phyloP scores from a whole-genome alignment of 208 protist species.

The Wallacemonas sp. region DNA sequence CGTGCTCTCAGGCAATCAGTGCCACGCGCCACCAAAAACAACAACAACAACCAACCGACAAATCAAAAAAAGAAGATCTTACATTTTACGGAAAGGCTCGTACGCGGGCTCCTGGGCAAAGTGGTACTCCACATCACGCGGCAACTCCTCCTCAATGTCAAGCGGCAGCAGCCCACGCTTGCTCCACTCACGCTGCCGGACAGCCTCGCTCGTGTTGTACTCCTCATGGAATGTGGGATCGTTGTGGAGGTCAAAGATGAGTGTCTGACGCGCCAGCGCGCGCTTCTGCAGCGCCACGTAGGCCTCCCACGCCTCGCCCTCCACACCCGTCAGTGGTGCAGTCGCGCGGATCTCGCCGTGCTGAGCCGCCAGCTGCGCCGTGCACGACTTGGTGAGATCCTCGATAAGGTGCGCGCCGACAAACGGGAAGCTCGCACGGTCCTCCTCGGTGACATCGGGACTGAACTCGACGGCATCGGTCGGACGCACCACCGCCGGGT shows the following conservation, averaged over 20 bases:
- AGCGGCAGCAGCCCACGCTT: constrained; percentile 66
- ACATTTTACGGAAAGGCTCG: constrained; percentile 70
- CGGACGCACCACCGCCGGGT: constrained; percentile 58
- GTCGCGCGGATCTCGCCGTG: constrained; percentile 70
- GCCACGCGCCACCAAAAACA: not conserved
- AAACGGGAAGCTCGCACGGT: constrained; percentile 52
- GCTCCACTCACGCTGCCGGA: constrained; percentile 57
- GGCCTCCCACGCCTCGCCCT: constrained; percentile 84
- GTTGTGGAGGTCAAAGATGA: constrained; percentile 82
- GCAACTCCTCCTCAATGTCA: constrained; percentile 37
- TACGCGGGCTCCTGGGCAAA: constrained; percentile 83
- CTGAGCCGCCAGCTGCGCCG: constrained; percentile 45
- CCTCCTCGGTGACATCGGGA: constrained; percentile 1
- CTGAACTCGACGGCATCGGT: constrained; percentile 64
- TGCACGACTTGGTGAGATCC: constrained; percentile 47
- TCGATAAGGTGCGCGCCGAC: constrained; percentile 62
- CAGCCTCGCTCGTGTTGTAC: constrained; percentile 55
- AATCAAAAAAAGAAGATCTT: constrained; percentile 10
- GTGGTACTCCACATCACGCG: constrained; percentile 49
- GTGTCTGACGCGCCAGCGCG: constrained; percentile 73
- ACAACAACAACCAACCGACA: not conserved
- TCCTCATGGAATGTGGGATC: constrained; percentile 52
- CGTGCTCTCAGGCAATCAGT: too few species aligned
- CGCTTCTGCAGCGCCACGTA: constrained; percentile 84
- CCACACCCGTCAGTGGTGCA: constrained; percentile 74